Base-by-base conservation (phyloP, 2,329 filamentous ascomycete genomes). In the Cladosporium sp. region DNA sequence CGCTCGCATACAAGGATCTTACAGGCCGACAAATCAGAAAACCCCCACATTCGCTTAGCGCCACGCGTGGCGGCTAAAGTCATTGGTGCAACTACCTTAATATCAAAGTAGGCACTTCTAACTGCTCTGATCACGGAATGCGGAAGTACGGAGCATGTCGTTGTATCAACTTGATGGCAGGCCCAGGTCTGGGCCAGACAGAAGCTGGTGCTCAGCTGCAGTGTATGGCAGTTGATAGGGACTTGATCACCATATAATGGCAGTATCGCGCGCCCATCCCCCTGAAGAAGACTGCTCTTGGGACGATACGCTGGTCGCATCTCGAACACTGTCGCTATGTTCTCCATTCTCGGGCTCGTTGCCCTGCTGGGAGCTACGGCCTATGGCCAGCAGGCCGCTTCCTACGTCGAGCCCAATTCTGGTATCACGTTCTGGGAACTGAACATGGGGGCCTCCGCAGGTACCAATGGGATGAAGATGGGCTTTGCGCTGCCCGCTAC, bases 381-480 rank as follows among this genome's bases (percentile, higher is more conserved):
- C 24, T 40, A 49, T 22, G 54, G 45, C 24, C 54, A 57, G 36
- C 45, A 50, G 15, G 40, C 40, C 10, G 24, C 17, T 15, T 50
- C 58, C 3, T 69, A 63, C 61, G 67, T 65, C 9, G 67, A 68
- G 37, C 72, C 74, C 20, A 81, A 81, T 2, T 15, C 17, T 7
- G 79, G 79, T 17, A 83, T 84, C 62, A 73, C 69, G 22, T 83
- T 84, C 68, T 78, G 80, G 64, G 79, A 79, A 48, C 82, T 77
- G 66, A 74, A 69, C 13, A 75, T 78, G 28, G 65, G 69, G 35
- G 68, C 73, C 50, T 69, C 70, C 3, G 69, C 74, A 9, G 74
- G 75, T 15, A 62, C 67, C 8, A 79, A 77, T 56, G 77, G 77
- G 32, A 74, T 81, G 49, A 79, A 76, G 20, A 81, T 81, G 48